Percentiles rank a stretch among this genome's conserved stretches.
Conservation (phyloP, 768 basidiomycete genomes). For the Boletus fagicola region DNA sequence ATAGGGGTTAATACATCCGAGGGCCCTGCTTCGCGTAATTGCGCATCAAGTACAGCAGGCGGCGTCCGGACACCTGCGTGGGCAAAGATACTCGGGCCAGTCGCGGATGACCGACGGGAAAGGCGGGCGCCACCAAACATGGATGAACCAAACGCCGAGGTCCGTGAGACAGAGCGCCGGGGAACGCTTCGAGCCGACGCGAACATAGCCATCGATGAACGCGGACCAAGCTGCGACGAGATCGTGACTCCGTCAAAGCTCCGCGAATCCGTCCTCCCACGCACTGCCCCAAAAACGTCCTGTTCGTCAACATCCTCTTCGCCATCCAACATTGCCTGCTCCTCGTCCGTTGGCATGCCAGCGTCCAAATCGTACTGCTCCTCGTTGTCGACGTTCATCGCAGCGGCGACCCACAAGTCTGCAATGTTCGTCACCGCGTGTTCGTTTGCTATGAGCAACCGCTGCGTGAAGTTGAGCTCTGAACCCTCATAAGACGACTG, state of each 20-base stretch:
- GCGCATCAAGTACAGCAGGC: conserved; percentile 71
- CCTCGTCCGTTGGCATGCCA: conserved; percentile 24
- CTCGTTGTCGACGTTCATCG: conserved; percentile 92
- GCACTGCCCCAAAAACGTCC: conserved; percentile 23
- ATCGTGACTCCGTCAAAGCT: conserved; percentile 17
- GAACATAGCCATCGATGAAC: conserved; percentile 27
- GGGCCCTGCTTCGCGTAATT: conserved; percentile 48
- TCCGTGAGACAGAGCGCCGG: conserved; percentile 32
- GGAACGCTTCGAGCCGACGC: conserved; percentile 30
- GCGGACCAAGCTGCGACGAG: conserved; percentile 21
- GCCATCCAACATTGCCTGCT: conserved; percentile 36
- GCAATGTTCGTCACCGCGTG: conserved; percentile 92
- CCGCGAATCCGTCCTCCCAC: conserved; percentile 20
- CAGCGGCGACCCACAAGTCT: conserved; percentile 96
- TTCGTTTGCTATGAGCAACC: conserved; percentile 89
- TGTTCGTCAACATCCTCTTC: conserved; percentile 43
- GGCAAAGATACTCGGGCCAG: conserved; percentile 75
- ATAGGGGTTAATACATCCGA: conserved; percentile 48
- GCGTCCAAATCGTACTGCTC: conserved; percentile 60
- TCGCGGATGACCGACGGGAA: conserved; percentile 50
- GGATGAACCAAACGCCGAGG: conserved; percentile 34
- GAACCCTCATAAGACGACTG: conserved; percentile 42
- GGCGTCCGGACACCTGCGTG: conserved; percentile 82
- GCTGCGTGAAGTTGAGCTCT: conserved; percentile 84
- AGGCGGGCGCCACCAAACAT: conserved; percentile 35